Evolutionary conservation across 805 yeast genomes (phyloP), one percentile per base, ranked within the genome.

Genomic region (Nakazawaea sp.): DNA sequence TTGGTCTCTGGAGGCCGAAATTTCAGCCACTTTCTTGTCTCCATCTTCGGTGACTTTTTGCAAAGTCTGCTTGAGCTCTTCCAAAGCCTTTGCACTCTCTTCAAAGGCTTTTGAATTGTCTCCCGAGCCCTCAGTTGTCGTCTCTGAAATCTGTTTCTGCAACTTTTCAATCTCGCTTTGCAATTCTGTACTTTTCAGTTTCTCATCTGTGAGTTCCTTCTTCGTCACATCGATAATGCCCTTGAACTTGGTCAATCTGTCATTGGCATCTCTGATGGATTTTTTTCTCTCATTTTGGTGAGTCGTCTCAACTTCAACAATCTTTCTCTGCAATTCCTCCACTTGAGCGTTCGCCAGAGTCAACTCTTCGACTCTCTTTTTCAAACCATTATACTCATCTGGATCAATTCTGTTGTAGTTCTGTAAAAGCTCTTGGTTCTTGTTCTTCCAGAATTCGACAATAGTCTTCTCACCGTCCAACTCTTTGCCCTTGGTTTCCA

Each of bases 391-490:
- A 40, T 63, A 55, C 42, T 69, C 73, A 4, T 51, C 63, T 5
- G 76, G 74, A 49, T 70, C 75, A 36, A 69, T 52, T 13, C 70
- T 64, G 32, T 68, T 68, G 41, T 62, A 64, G 36, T 62, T 68
- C 38, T 61, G 61, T 43, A 70, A 42, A 30, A 72, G 55, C 36
- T 68, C 71, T 36, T 69, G 69, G 5, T 75, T 56, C 42, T 77
- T 66, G 11, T 56, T 59, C 54, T 73, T 75, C 77, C 85, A 74
- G 18, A 75, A 63, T n/a, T 70, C 71, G 36, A 67, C 64, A 42
- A 82, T 86, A 43, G 74, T 75, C 27, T 61, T 58, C 7, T 68
- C 49, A 18, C 72, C 53, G 30, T 55, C 53, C 28, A 80, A 49
- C 38, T 72, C 70, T 49, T 72, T 69, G 15, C 65, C 69, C 38